phyloP scores from a whole-genome alignment of 2,329 filamentous ascomycete species.

The Verticillium dahliae region DNA sequence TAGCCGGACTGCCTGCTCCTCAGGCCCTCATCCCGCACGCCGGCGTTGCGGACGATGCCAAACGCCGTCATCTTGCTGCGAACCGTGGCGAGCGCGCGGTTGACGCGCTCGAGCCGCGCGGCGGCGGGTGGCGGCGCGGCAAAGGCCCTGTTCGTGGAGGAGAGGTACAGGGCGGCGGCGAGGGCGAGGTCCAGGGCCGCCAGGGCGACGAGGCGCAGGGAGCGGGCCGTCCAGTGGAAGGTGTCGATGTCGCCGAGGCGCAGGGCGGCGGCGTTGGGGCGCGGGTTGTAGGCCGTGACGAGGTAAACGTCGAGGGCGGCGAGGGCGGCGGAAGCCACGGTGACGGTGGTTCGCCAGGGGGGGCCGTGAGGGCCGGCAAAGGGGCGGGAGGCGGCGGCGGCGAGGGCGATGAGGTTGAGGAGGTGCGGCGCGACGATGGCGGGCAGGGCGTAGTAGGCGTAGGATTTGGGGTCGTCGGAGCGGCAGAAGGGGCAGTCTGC shows the following conservation, averaged over 20 bases:
- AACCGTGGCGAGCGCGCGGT: constrained; percentile 49
- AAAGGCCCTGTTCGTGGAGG: constrained; percentile 74
- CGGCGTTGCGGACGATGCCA: constrained; percentile 73
- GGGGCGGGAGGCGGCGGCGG: constrained; percentile 63
- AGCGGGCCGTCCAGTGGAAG: constrained; percentile 64
- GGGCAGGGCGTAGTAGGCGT: constrained; percentile 76
- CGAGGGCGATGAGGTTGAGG: constrained; percentile 65
- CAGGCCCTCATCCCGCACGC: constrained; percentile 65
- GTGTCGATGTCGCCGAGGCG: constrained; percentile 59
- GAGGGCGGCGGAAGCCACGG: constrained; percentile 52
- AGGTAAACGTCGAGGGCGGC: constrained; percentile 60
- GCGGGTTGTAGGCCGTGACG: constrained; percentile 58
- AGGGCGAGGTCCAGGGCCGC: constrained; percentile 57
- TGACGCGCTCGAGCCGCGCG: constrained; percentile 58
- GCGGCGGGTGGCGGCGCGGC: constrained; percentile 54
- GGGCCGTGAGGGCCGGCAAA: constrained; percentile 57
- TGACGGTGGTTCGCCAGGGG: constrained; percentile 66
- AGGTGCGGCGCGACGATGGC: constrained; percentile 72
- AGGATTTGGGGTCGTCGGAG: constrained; percentile 60
- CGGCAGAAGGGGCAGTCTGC: constrained; percentile 77
- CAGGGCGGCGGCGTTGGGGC: constrained; percentile 55
- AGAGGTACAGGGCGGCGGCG: constrained; percentile 64
- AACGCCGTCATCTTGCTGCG: constrained; percentile 65
- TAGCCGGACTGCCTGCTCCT: constrained; percentile 62
- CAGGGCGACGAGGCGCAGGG: constrained; percentile 57